These are phyloP conservation scores for Malassezia nana DNA, from an alignment of 1,284 basidiomycete species.

Conservation along the genomic window DNA sequence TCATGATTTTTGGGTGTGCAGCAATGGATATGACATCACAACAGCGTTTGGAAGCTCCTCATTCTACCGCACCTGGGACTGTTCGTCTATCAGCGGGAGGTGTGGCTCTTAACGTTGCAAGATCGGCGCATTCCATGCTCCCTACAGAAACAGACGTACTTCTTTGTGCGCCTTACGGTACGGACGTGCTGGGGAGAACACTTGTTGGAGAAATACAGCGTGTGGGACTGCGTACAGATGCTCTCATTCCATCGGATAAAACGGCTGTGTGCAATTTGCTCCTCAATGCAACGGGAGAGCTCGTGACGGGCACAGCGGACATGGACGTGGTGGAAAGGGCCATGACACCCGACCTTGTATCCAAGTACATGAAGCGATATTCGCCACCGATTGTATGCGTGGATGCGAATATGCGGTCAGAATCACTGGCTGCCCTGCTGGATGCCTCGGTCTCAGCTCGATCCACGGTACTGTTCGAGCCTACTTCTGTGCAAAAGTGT, in stretches of 20 bases:
- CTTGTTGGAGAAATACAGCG: conserved; percentile 56
- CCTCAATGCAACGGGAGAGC: conserved; percentile 61
- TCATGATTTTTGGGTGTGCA: conserved; percentile 36
- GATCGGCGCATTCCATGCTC: conserved; percentile 65
- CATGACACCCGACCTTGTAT: conserved; percentile 23
- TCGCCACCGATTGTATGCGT: conserved; percentile 61
- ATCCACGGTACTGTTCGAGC: conserved; percentile 53
- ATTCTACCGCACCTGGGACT: conserved; percentile 66
- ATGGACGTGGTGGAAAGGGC: conserved; percentile 54
- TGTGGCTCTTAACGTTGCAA: conserved; percentile 85
- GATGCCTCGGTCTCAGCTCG: conserved; percentile 6
- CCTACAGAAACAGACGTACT: conserved; percentile 30
- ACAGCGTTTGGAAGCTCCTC: conserved; percentile 3
- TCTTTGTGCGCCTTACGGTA: conserved; percentile 50
- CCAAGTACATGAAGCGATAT: conserved; percentile 47
- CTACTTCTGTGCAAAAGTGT: conserved; percentile 75
- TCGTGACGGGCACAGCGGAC: conserved; percentile 78
- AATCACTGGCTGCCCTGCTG: conserved; percentile 56
- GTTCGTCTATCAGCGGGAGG: conserved; percentile 72
- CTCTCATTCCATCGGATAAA: conserved; percentile 52
- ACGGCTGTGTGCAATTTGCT: conserved; percentile 68
- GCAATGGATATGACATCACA: conserved; percentile 42
- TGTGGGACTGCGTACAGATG: conserved; percentile 71
- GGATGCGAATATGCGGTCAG: conserved; percentile 67
- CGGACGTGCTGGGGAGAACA: conserved; percentile 49